phyloP scores from a whole-genome alignment of 169 alveolate species.

The Theileria parva region DNA sequence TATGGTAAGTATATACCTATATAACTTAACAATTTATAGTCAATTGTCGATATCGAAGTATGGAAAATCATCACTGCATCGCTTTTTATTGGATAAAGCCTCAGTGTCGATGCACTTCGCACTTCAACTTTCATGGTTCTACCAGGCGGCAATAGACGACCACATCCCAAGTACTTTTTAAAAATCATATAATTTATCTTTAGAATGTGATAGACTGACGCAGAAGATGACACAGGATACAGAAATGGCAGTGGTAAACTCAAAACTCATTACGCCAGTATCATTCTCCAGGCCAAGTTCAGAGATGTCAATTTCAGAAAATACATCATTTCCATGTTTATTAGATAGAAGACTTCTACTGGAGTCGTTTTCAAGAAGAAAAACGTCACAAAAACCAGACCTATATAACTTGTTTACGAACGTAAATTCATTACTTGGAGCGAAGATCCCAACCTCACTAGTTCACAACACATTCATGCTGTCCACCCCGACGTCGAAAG shows the following conservation, averaged over 20 bases:
- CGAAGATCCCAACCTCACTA: constrained; percentile 62
- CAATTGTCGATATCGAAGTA: constrained; percentile 71
- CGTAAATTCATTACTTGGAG: constrained; percentile 28
- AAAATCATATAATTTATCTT: background rate
- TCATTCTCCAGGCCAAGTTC: background rate
- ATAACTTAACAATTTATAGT: constrained; percentile 58
- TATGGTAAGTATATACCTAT: constrained; percentile 55
- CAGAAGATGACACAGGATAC: constrained; percentile 86
- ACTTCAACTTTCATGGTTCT: constrained; percentile 84
- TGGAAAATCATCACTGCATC: constrained; percentile 76
- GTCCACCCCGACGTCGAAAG: constrained; percentile 67
- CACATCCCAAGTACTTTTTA: constrained; percentile 58
- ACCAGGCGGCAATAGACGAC: constrained; percentile 82
- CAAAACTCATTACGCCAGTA: constrained; percentile 75
- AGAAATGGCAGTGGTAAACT: constrained; percentile 90
- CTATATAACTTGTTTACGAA: constrained; percentile 19
- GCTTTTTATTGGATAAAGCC: constrained; percentile 82
- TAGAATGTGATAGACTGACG: constrained; percentile 75
- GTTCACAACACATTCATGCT: constrained; percentile 41
- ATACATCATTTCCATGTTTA: constrained; percentile 68
- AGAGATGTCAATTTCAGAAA: constrained; percentile 36
- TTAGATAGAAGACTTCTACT: constrained; percentile 61
- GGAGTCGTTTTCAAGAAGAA: constrained; percentile 25
- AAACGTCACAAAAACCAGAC: background rate
- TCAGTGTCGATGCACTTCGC: constrained; percentile 87